phyloP scores from a whole-genome alignment of 2,329 filamentous ascomycete species.

The Thermomyces lanuginosus region DNA sequence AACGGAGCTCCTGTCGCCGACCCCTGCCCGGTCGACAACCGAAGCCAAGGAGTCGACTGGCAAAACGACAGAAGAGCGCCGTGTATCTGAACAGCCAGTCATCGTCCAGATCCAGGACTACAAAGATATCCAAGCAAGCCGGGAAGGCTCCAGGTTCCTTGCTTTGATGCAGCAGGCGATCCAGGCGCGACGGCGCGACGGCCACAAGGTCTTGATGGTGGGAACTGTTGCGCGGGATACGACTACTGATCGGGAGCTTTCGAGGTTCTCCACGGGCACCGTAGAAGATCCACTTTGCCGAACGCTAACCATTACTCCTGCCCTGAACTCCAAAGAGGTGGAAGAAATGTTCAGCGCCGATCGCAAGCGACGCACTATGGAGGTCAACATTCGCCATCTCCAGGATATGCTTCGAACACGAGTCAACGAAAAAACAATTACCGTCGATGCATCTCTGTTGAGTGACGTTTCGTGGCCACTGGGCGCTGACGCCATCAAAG shows the following conservation, averaged over 20 bases:
- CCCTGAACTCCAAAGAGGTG: constrained; percentile 22
- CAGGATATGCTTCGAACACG: constrained; percentile 41
- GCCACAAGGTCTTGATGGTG: constrained; percentile 57
- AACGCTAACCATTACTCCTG: constrained; percentile 39
- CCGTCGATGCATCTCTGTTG: constrained; percentile 19
- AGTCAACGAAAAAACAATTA: constrained; percentile 16
- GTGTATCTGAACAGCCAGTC: constrained; percentile 26
- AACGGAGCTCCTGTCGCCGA: constrained; percentile 18
- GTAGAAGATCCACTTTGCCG: constrained; percentile 33
- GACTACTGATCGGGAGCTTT: constrained; percentile 28
- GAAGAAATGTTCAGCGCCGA: constrained; percentile 33
- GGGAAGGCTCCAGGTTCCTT: constrained; percentile 54
- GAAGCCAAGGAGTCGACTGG: constrained; percentile 5
- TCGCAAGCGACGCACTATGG: constrained; percentile 31
- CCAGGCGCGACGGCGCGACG: constrained; percentile 53
- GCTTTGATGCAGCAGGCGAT: constrained; percentile 53
- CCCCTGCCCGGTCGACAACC: constrained; percentile 5
- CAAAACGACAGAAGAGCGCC: constrained; percentile 8
- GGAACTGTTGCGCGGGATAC: constrained; percentile 50
- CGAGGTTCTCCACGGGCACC: constrained; percentile 32
- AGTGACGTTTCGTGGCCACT: constrained; percentile 16
- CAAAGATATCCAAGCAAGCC: constrained; percentile 54
- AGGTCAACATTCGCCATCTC: constrained; percentile 50
- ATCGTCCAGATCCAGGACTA: constrained; percentile 71
- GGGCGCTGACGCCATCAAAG: constrained; percentile 13